Conservation (phyloP, 805 yeast genomes). For the Candida cerambycidarum region DNA sequence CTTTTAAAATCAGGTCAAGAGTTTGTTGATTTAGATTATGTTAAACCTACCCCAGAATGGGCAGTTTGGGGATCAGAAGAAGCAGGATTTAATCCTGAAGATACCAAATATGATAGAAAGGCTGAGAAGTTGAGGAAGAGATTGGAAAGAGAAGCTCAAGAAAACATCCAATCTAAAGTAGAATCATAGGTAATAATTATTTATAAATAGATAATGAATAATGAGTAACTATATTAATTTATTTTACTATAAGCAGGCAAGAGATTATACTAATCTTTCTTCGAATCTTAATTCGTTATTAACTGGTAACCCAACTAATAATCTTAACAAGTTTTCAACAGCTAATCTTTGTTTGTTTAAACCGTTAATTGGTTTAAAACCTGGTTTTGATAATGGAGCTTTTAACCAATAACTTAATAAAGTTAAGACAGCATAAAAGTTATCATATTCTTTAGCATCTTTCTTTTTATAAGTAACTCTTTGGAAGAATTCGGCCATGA, state of each 20-base stretch:
- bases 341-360: slow-evolving; percentile 93
- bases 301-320: slow-evolving; percentile 86
- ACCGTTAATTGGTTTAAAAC: slow-evolving; percentile 87
- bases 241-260: background rate
- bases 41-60: slow-evolving; percentile 83
- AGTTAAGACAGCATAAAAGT: slow-evolving; percentile 80
- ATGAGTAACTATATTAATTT: background rate
- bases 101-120: slow-evolving; percentile 64
- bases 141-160: slow-evolving; percentile 31
- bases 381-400: slow-evolving; percentile 92
- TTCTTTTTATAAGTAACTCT: slow-evolving; percentile 76
- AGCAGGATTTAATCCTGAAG: slow-evolving; percentile 90
- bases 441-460: slow-evolving; percentile 49
- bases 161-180: too few species aligned
- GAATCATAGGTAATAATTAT: background rate
- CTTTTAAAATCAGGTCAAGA: slow-evolving; percentile 62
- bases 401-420: slow-evolving; percentile 93
- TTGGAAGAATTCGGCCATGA: slow-evolving; percentile 85
- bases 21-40: slow-evolving; percentile 79
- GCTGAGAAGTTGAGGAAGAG: slow-evolving; percentile 56
- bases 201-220: background rate
- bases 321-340: slow-evolving; percentile 84
- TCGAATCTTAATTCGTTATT: slow-evolving; percentile 91
- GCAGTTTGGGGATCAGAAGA: slow-evolving; percentile 83
- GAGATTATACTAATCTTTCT: slow-evolving; percentile 61